Conservation (phyloP, 371 early-diverging fungal genomes). For the Batrachochytrium dendrobatidis region DNA sequence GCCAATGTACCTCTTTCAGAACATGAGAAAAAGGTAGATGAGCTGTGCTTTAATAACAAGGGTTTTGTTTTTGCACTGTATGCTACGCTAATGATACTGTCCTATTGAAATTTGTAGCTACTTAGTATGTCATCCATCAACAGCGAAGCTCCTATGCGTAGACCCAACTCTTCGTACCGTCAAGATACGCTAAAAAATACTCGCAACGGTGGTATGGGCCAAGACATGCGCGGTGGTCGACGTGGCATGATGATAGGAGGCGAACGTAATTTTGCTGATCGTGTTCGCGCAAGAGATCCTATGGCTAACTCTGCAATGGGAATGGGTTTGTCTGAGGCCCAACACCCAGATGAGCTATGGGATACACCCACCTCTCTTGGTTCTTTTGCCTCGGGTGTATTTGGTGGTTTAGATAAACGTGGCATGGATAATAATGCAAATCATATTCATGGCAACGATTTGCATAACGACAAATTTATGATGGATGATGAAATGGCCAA, state of each 20-base stretch:
- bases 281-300: too few species aligned
- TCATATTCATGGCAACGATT: not conserved
- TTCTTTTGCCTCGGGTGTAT: slow-evolving; percentile 8
- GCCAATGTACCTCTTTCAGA: slow-evolving; percentile 39
- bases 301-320: not conserved
- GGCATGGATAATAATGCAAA: not conserved
- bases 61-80: not conserved
- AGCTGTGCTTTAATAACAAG: not conserved
- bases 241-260: too few species aligned
- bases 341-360: slow-evolving; percentile 18
- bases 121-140: slow-evolving; percentile 18
- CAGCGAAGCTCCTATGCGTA: slow-evolving; percentile 15
- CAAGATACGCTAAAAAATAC: too few species aligned
- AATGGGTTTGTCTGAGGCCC: not conserved
- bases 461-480: too few species aligned
- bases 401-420: not conserved
- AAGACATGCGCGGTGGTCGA: too few species aligned
- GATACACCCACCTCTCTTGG: slow-evolving; percentile 21
- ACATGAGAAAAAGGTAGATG: slow-evolving; percentile 33
- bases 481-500: not conserved
- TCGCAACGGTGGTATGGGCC: too few species aligned
- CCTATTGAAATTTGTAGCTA: slow-evolving; percentile 15
- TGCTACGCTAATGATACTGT: too few species aligned
- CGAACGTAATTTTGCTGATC: too few species aligned
- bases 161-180: too few species aligned